Conservation (phyloP, 257 asterid genomes). For the Handroanthus guayacan region DNA sequence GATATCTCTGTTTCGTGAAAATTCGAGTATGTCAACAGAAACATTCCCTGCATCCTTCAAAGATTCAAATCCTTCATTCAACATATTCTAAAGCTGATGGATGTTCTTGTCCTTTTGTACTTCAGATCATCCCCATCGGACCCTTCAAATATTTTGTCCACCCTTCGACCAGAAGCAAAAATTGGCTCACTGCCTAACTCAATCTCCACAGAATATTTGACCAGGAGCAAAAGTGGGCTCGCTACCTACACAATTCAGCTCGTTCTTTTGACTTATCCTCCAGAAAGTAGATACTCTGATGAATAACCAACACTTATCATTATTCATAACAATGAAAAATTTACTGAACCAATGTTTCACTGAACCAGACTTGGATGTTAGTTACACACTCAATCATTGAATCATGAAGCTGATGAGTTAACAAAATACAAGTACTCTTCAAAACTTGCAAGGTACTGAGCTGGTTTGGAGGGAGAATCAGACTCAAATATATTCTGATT, state of each 20-base stretch:
- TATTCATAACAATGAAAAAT: too few species aligned
- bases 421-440: background rate
- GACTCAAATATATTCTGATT: background rate
- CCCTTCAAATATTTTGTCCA: constrained; percentile 19
- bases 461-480: constrained; percentile 9
- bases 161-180: constrained; percentile 12
- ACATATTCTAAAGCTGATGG: constrained; percentile 38
- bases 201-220: constrained; percentile 4
- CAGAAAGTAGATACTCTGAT: constrained; percentile 11
- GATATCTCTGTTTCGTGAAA: constrained; percentile 53
- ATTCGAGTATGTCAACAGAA: constrained; percentile 57
- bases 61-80: constrained; percentile 46
- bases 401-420: constrained; percentile 8
- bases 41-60: constrained; percentile 45
- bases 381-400: background rate
- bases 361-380: background rate
- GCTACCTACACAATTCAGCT: constrained; percentile 14
- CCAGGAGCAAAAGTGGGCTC: constrained; percentile 23
- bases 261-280: constrained; percentile 34
- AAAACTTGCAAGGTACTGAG: background rate
- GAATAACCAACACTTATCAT: background rate
- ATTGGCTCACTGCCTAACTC: background rate
- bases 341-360: background rate
- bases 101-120: constrained; percentile 30
- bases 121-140: constrained; percentile 32